phyloP scores from a whole-genome alignment of 257 asterid species.

The Primulina eburnea region DNA sequence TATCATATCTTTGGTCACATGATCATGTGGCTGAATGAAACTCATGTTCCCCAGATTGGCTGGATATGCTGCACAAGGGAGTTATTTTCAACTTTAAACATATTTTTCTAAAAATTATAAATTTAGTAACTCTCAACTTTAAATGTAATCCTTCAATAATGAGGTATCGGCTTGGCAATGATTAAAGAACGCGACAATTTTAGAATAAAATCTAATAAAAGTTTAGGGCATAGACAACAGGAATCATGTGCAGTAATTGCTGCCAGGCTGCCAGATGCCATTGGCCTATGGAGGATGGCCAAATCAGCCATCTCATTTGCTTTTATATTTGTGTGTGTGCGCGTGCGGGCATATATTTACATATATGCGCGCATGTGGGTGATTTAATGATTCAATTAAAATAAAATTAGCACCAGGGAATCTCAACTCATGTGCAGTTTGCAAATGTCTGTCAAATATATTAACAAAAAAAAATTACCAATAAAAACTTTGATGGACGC shows the following conservation, averaged over 20 bases:
- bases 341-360: too few relatives aligned
- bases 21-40: background rate
- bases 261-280: background rate
- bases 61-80: too few relatives aligned
- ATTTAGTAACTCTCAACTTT: background rate
- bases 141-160: background rate
- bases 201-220: background rate
- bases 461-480: too few relatives aligned
- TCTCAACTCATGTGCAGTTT: too few relatives aligned
- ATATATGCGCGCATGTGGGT: too few relatives aligned
- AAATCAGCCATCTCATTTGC: too few relatives aligned
- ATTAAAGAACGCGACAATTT: background rate
- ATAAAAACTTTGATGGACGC: background rate
- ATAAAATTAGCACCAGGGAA: too few relatives aligned
- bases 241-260: background rate
- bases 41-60: background rate
- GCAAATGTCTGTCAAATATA: too few relatives aligned
- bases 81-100: too few relatives aligned
- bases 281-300: background rate
- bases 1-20: background rate
- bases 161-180: background rate
- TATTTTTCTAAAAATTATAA: too few relatives aligned
- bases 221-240: background rate
- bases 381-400: too few relatives aligned
- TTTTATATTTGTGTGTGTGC: too few relatives aligned